Evolutionary conservation across 257 asterid genomes (phyloP).

Genomic region (Penstemon barbatus): DNA sequence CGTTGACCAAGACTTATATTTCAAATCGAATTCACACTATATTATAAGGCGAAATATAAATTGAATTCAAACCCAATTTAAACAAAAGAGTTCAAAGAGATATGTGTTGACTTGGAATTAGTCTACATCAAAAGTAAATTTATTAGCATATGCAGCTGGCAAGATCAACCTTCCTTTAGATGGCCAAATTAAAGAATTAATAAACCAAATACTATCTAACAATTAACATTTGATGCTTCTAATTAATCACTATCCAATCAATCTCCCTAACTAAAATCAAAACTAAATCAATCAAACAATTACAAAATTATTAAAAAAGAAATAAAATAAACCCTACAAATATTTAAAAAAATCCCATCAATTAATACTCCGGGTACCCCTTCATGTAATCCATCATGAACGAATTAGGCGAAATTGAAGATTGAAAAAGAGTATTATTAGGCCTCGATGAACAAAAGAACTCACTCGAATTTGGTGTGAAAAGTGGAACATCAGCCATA

Average conservation of each 20-base stretch:
- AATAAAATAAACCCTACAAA: neutral
- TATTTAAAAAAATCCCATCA: too few species aligned
- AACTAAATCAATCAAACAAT: slow-evolving; percentile 7
- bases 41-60: too few species aligned
- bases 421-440: slow-evolving; percentile 5
- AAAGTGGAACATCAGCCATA: slow-evolving; percentile 29
- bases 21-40: too few species aligned
- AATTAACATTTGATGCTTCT: neutral
- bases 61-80: too few species aligned
- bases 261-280: neutral
- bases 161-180: slow-evolving; percentile 14
- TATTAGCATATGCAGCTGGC: slow-evolving; percentile 20
- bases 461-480: slow-evolving; percentile 27
- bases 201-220: neutral
- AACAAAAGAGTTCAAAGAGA: too few species aligned
- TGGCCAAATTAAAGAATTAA: slow-evolving; percentile 8
- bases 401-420: slow-evolving; percentile 19
- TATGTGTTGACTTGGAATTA: too few species aligned
- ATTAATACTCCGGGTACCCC: slow-evolving; percentile 28
- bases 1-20: too few species aligned
- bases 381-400: slow-evolving; percentile 32
- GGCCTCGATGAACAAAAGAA: slow-evolving; percentile 30
- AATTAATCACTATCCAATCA: slow-evolving; percentile 4
- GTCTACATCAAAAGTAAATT: neutral
- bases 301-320: neutral